Evolutionary conservation across 495 filamentous ascomycete genomes (phyloP).

Genomic region (Aspergillus taichungensis): DNA sequence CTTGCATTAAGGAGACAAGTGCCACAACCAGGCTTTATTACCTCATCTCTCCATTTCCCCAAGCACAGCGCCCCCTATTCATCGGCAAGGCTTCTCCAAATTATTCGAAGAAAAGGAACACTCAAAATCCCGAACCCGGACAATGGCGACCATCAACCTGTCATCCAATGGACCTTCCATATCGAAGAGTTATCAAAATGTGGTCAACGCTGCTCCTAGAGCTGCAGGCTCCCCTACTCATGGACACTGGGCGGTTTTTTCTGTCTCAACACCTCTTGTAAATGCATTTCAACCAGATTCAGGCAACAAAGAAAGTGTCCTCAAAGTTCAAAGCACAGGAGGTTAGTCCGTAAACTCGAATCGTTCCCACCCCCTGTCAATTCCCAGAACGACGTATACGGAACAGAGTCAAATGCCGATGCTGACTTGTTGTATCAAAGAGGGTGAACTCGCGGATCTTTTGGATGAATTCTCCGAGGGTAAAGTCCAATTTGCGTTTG

Average conservation of each 20-base stretch:
- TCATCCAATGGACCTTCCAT: slow-evolving; percentile 88
- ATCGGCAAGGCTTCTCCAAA: not conserved
- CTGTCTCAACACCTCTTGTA: slow-evolving; percentile 79
- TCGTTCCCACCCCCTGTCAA: not conserved
- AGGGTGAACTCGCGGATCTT: slow-evolving; percentile 90
- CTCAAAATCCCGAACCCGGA: not conserved
- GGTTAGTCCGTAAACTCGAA: slow-evolving; percentile 42
- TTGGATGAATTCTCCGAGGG: slow-evolving; percentile 97
- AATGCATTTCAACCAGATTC: slow-evolving; percentile 82
- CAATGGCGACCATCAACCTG: slow-evolving; percentile 87
- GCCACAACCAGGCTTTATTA: no score
- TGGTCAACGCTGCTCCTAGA: slow-evolving; percentile 64
- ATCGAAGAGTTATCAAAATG: slow-evolving; percentile 80
- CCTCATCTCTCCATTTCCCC: no score
- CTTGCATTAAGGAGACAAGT: no score
- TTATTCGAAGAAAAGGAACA: not conserved
- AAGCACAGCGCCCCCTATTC: no score
- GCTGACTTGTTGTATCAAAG: slow-evolving; percentile 32
- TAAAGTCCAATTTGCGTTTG: slow-evolving; percentile 90
- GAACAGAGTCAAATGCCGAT: no score
- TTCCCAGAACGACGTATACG: no score
- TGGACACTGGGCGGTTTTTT: slow-evolving; percentile 84
- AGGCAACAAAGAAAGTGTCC: slow-evolving; percentile 78
- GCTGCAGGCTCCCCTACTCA: slow-evolving; percentile 62
- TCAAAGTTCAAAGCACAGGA: slow-evolving; percentile 89